Conservation (phyloP, 1,284 basidiomycete genomes). For the Hypsizygus ulmarius region DNA sequence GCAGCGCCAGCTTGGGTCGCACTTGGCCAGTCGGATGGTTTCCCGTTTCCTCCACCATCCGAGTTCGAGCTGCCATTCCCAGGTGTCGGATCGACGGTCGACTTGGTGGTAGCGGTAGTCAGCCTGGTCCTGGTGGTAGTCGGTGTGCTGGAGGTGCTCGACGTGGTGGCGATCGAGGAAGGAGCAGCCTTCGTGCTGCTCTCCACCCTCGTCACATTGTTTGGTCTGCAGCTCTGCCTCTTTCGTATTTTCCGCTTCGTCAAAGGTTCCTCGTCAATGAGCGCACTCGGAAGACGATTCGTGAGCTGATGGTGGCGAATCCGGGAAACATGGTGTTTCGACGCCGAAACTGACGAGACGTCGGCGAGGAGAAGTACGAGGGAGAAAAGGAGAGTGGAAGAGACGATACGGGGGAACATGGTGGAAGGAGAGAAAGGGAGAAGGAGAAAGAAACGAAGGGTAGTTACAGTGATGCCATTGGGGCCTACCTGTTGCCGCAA, state of each 20-base stretch:
- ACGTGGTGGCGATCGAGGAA: not conserved
- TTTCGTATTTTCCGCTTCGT: constrained; percentile 1
- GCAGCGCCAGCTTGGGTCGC: constrained; percentile 20
- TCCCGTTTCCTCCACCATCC: constrained; percentile 10
- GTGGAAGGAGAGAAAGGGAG: constrained; percentile 5
- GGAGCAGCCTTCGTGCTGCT: not conserved
- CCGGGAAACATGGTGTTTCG: constrained; percentile 14
- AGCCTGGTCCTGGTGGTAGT: no score
- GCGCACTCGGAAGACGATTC: constrained; percentile 10
- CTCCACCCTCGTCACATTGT: not conserved
- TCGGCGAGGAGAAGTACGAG: constrained; percentile 17
- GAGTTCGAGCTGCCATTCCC: constrained; percentile 4
- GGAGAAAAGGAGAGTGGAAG: constrained; percentile 19
- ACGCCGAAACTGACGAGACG: constrained; percentile 21
- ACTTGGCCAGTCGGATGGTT: constrained; percentile 25
- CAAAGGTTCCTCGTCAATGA: not conserved
- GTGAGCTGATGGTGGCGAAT: constrained; percentile 24
- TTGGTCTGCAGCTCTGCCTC: constrained; percentile 6
- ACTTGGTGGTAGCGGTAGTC: no score
- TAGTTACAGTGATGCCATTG: not conserved
- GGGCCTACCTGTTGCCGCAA: no score
- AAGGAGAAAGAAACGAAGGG: not conserved
- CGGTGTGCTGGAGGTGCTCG: constrained; percentile 1
- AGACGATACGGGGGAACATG: constrained; percentile 21
- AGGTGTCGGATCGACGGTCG: constrained; percentile 2